phyloP scores from a whole-genome alignment of 2,329 filamentous ascomycete genomes.

The Beauveria scarabaeidicola region DNA sequence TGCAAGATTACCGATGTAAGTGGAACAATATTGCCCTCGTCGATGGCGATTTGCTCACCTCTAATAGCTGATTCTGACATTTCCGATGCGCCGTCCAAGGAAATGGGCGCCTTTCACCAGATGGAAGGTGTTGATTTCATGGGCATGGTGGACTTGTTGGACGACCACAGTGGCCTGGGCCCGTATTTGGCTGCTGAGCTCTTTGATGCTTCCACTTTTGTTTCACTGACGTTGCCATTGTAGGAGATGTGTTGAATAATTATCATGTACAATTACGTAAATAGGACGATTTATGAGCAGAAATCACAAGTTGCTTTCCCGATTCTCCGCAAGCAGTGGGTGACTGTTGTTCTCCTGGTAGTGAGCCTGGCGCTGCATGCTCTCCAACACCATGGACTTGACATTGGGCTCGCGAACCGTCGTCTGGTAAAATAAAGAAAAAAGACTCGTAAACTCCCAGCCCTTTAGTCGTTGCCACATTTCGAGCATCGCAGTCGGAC shows the following conservation, averaged over 20 bases:
- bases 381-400: conserved; percentile 3
- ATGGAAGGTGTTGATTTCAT: neutral
- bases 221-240: neutral
- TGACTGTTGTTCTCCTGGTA: conserved; percentile 8
- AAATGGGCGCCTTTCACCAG: neutral
- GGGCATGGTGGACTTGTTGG: conserved; percentile 4
- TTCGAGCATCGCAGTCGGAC: conserved; percentile 7
- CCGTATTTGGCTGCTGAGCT: conserved; percentile 6
- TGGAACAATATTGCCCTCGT: neutral
- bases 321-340: neutral
- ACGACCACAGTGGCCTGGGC: conserved; percentile 3
- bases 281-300: neutral
- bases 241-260: neutral
- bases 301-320: neutral
- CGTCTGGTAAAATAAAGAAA: conserved; percentile 8
- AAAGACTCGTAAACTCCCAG: conserved; percentile 1
- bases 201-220: conserved; percentile 1
- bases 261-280: neutral
- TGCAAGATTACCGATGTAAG: conserved; percentile 6
- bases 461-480: conserved; percentile 9
- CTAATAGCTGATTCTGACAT: neutral
- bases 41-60: neutral
- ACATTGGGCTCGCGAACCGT: conserved; percentile 7
- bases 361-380: conserved; percentile 8
- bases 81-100: neutral